Evolutionary conservation across 1,284 basidiomycete genomes (phyloP), one percentile per base, ranked within the genome.

Genomic region (Cutaneotrichosporon sp.): DNA sequence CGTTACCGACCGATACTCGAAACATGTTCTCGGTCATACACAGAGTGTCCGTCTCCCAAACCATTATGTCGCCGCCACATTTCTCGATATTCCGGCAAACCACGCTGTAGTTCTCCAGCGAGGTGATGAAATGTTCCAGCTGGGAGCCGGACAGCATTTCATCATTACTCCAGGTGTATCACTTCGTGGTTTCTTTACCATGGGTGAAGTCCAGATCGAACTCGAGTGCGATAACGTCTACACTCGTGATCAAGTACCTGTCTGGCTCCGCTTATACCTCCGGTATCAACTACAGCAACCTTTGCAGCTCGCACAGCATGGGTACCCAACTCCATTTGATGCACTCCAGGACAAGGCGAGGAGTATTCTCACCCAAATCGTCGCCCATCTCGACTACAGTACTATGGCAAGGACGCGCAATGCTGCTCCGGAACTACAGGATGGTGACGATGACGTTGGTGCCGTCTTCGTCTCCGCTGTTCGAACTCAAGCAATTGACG

Each of bases 301-400:
- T 0, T 51, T 66, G 30, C 50, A 50, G 52, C 65, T 66, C 16
- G 62, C 65, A 2, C 56, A 57, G 32, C 65, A 66, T 60, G 65
- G 65, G 18, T 66, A 66, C 52, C 51, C 59, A 1, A 64, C 65
- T 1, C 65, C 65, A 1, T 66, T 66, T 42, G 65, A 66, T 46
- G 65, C 65, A 22, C 65, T 66, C n/a, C 59, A 66, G 65, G 65
- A 66, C 60, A 66, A 66, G 65, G 63, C 65, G 8, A 62, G 65
- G 53, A 61, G 59, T 16, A 66, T 66, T 21, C 62, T 66, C 18
- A 66, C 65, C 9, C 65, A 66, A 51, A 63, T 66, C 38, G 53
- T 64, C 30, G 65, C 65, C 9, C 62, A 64, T 52, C 62, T 66
- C 56, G 58, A 63, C 52, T 64, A 64, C 56, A 53, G 59, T 6